Evolutionary conservation across 169 alveolate species (phyloP), one percentile per base, ranked within the genome.

Genomic region (Besnoitia besnoiti): DNA sequence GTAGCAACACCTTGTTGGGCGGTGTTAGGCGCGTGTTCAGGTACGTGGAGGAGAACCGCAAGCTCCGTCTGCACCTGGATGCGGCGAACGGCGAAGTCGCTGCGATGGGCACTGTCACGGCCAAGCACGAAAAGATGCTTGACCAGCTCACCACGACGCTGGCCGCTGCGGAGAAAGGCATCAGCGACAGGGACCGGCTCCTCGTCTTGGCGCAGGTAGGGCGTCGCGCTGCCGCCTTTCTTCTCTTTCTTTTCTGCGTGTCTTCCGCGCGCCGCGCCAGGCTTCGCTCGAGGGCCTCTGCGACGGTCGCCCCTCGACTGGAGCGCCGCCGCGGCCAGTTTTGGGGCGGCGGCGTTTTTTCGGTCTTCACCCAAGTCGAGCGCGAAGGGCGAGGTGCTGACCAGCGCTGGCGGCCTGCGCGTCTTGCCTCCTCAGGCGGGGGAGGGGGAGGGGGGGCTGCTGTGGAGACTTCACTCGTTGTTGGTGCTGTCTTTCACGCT

Each of bases 11-110:
- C 30, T 50, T 10, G 62, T 50, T 50, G 62, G 10, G 62, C 62
- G 62, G 19, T 19, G 62, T 19, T 19, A 10, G 19, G 30, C 10
- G 62, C 62, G 62, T 10, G 19, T 16, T 30, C 80, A 67, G 80
- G n/a, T 67, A 67, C 21, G 14, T 35, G 42, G 80, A 67, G 19
- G 80, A 67, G 19, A 67, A 67, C 44, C 3, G 42, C 42, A 67
- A 30, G 44, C 80, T 67, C 10, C 39, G 80, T 14, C 80, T 67
- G 14, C 80, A 35, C 44, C 44, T 67, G 80, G 80, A 67, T 42
- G 80, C 80, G 39, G 80, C 80, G 44, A 35, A 30, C n/a, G 80
- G 46, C 44, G 80, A 67, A n/a, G 80, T 67, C 10, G 80, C 80
- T 5, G 80, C 80, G 7, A 67, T 33, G 46, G n/a, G 42, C 39